Conservation (phyloP, 164 flowering plant species). For the Berberis thunbergii region DNA sequence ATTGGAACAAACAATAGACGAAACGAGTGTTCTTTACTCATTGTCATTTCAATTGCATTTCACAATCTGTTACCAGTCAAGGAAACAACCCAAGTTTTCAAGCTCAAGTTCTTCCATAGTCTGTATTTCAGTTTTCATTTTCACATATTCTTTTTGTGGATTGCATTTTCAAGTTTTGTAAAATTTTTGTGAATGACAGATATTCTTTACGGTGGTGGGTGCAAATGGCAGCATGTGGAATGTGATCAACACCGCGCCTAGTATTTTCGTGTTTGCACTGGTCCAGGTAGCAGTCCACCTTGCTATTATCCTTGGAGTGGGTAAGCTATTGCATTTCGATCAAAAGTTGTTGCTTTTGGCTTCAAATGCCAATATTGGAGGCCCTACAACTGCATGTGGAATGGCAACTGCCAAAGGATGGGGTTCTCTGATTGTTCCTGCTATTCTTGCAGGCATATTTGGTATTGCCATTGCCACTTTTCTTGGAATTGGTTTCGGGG, state of each 20-base stretch:
- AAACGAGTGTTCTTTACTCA: too few species aligned
- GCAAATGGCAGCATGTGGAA: conserved; percentile 77
- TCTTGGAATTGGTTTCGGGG: conserved; percentile 79
- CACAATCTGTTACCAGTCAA: too few species aligned
- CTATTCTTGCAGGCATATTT: conserved; percentile 81
- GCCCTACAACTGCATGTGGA: conserved; percentile 93
- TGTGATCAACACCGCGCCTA: conserved; percentile 71
- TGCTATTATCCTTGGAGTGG: conserved; percentile 59
- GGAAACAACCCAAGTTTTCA: too few species aligned
- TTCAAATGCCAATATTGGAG: conserved; percentile 92
- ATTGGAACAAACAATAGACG: too few species aligned
- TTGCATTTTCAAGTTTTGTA: not conserved
- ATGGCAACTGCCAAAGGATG: conserved; percentile 96
- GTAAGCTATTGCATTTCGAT: conserved; percentile 58
- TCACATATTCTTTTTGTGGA: not conserved
- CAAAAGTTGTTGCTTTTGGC: conserved; percentile 62
- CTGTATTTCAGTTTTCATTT: not conserved
- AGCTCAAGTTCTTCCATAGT: too few species aligned
- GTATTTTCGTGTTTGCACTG: conserved; percentile 75
- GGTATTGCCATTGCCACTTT: conserved; percentile 80
- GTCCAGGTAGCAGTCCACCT: conserved; percentile 74
- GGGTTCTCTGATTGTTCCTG: conserved; percentile 73
- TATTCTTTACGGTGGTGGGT: conserved; percentile 80
- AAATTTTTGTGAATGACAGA: conserved; percentile 31
- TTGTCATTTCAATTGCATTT: too few species aligned